These are phyloP conservation scores for Vaccinium vitisidaea DNA, from an alignment of 148 eudicot genomes.

Conservation along the genomic window DNA sequence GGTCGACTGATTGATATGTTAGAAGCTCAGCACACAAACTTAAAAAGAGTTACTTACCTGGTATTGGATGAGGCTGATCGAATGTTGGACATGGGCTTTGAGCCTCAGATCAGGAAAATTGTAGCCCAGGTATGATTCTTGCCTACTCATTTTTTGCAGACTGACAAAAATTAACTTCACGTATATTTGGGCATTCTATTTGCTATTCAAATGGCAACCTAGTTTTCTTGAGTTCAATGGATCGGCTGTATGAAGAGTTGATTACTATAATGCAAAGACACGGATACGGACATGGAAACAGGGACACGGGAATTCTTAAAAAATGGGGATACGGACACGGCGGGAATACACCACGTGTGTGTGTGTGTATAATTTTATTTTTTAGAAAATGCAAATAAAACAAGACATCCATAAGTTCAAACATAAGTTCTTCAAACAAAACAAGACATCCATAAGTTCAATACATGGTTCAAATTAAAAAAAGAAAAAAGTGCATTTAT, in stretches of 20 bases:
- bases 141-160: not conserved
- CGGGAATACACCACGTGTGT: too few relatives aligned
- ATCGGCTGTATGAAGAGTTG: not conserved
- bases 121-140: conserved; percentile 59
- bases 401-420: too few relatives aligned
- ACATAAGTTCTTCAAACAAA: too few relatives aligned
- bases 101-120: conserved; percentile 95
- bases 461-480: too few relatives aligned
- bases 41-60: conserved; percentile 89
- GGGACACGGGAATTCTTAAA: too few relatives aligned
- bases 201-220: not conserved
- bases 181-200: not conserved
- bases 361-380: too few relatives aligned
- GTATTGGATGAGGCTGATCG: conserved; percentile 99
- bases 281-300: too few relatives aligned
- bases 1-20: conserved; percentile 94
- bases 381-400: too few relatives aligned
- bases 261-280: too few relatives aligned
- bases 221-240: not conserved
- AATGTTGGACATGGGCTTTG: conserved; percentile 99
- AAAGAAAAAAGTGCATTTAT: too few relatives aligned
- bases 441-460: too few relatives aligned
- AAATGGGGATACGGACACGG: too few relatives aligned
- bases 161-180: not conserved
- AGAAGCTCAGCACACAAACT: conserved; percentile 86